phyloP scores from a whole-genome alignment of 169 alveolate species.

The Plasmodium gallinaceum region DNA sequence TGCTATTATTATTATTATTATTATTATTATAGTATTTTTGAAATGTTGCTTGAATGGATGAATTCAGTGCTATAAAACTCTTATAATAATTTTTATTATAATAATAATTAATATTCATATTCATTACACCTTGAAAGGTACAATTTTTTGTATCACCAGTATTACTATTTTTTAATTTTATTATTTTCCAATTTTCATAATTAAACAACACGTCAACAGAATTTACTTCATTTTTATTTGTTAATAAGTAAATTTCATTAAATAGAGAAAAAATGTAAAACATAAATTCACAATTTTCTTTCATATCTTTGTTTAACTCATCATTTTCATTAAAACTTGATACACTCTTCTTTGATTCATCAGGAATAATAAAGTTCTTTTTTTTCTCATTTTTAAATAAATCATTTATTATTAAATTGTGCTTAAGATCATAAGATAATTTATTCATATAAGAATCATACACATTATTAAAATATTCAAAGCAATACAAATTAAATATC shows the following conservation, averaged over 20 bases:
- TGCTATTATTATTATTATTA: not conserved
- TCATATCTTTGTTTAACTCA: not conserved
- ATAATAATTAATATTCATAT: constrained; percentile 49
- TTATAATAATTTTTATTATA: constrained; percentile 51
- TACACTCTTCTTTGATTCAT: constrained; percentile 18
- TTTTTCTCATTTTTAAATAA: constrained; percentile 14
- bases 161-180: not conserved
- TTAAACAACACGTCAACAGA: constrained; percentile 18
- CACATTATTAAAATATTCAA: constrained; percentile 38
- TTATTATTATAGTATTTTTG: constrained; percentile 10
- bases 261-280: constrained; percentile 51
- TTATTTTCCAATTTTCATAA: constrained; percentile 40
- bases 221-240: constrained; percentile 17
- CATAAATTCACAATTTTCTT: not conserved
- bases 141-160: not conserved
- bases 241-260: constrained; percentile 32
- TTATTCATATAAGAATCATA: constrained; percentile 22
- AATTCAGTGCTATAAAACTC: constrained; percentile 14
- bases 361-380: constrained; percentile 15
- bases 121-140: constrained; percentile 28
- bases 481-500: constrained; percentile 16
- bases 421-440: constrained; percentile 48
- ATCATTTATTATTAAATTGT: constrained; percentile 33
- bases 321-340: not conserved
- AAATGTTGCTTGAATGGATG: constrained; percentile 57